phyloP scores from a whole-genome alignment of 78 protist genomes.

The Paratrimastix pyriformis region DNA sequence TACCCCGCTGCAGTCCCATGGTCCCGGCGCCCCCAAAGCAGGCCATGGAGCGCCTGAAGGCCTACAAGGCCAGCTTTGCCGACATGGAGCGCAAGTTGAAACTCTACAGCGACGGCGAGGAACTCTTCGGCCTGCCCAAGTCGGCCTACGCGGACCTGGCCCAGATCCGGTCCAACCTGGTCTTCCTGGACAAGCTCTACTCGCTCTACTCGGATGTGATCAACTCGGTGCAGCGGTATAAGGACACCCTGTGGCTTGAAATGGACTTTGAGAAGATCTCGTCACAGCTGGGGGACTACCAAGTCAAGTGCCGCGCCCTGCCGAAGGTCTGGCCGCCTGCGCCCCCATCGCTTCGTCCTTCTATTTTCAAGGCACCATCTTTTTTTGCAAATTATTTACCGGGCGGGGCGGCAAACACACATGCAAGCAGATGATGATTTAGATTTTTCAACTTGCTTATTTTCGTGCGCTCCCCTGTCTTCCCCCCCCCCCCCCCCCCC shows the following conservation, averaged over 20 bases:
- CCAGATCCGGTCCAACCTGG: conserved; percentile 46
- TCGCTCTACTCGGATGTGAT: conserved; percentile 50
- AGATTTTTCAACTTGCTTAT: no score
- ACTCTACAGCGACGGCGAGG: conserved; percentile 66
- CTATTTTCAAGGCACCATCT: no score
- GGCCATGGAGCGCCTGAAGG: conserved; percentile 61
- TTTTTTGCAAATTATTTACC: no score
- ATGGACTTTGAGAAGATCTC: conserved; percentile 40
- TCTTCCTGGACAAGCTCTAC: conserved; percentile 56
- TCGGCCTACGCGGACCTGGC: conserved; percentile 59
- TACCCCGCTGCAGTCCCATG: no score
- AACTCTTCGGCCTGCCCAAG: conserved; percentile 65
- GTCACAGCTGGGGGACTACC: conserved; percentile 34
- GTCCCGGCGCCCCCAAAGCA: conserved; percentile 50
- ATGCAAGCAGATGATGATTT: no score
- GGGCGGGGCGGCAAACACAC: no score
- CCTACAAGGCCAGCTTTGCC: conserved; percentile 55
- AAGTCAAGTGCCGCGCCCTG: conserved; percentile 30
- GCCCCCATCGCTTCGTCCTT: no score
- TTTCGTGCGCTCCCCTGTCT: no score
- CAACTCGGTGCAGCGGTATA: conserved; percentile 33
- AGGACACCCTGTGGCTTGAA: conserved; percentile 61
- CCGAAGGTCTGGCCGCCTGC: no score
- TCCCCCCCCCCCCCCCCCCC: no score
- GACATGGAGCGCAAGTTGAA: conserved; percentile 54